These are phyloP conservation scores for Rubus idaeus DNA, from an alignment of 306 rosid genomes.

Conservation along the genomic window DNA sequence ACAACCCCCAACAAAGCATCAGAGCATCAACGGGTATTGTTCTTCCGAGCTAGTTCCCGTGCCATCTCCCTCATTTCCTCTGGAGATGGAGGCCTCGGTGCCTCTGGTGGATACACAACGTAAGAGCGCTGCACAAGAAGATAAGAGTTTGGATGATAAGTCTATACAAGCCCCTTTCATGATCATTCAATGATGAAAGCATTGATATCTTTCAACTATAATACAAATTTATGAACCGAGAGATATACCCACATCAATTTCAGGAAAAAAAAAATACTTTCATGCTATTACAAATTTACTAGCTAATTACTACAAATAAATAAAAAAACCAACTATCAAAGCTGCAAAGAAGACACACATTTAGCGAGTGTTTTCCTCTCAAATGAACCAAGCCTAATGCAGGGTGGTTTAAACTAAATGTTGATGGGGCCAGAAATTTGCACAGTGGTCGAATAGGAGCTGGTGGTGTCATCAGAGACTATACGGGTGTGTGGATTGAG, in stretches of 20 bases:
- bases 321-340: not conserved
- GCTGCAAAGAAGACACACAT: not conserved
- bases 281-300: not conserved
- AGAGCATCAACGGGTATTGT: slow-evolving; percentile 44
- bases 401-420: too few relatives aligned
- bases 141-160: not conserved
- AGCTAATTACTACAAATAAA: too few relatives aligned
- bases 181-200: not conserved
- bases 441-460: too few relatives aligned
- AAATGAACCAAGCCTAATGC: too few relatives aligned
- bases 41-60: slow-evolving; percentile 67
- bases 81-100: slow-evolving; percentile 72
- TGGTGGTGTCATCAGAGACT: too few relatives aligned
- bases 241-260: not conserved
- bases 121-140: slow-evolving; percentile 53
- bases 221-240: not conserved
- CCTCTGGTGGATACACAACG: slow-evolving; percentile 71
- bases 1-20: not conserved
- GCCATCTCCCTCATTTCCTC: slow-evolving; percentile 85
- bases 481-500: too few relatives aligned
- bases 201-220: not conserved
- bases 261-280: not conserved
- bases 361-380: too few relatives aligned
- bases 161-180: not conserved
- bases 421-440: too few relatives aligned